phyloP scores from a whole-genome alignment of 2,329 filamentous ascomycete genomes.

The Sordariomycetes sp. region DNA sequence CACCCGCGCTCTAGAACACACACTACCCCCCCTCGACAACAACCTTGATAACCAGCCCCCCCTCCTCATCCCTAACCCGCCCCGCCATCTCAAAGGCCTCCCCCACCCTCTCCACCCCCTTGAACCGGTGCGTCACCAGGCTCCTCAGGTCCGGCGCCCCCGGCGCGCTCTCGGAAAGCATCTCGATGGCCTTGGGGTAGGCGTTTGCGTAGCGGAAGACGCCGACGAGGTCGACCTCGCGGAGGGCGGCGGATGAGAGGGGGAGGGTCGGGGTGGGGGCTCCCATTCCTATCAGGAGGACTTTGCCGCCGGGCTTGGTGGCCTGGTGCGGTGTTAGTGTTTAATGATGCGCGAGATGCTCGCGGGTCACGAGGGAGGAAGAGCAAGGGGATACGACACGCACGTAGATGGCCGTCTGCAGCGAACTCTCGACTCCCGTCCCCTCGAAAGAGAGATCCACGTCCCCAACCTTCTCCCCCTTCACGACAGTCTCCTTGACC shows the following conservation, averaged over 20 bases:
- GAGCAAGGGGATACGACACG: constrained; percentile 11
- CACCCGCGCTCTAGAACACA: no score
- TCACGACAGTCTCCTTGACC: constrained; percentile 21
- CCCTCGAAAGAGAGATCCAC: constrained; percentile 63
- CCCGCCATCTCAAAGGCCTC: constrained; percentile 62
- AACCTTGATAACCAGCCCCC: constrained; percentile 63
- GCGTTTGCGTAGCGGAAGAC: constrained; percentile 67
- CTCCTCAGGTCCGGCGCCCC: constrained; percentile 50
- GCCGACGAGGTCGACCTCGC: constrained; percentile 59
- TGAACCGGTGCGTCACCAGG: constrained; percentile 58
- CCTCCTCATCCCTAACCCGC: constrained; percentile 54
- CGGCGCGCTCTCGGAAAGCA: constrained; percentile 23
- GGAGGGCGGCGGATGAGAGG: constrained; percentile 52
- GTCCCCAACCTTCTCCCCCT: constrained; percentile 40
- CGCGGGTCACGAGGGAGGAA: neutral
- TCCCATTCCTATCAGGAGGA: constrained; percentile 63
- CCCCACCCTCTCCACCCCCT: constrained; percentile 47
- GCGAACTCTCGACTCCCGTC: constrained; percentile 64
- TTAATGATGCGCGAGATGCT: no score
- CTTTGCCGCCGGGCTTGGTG: constrained; percentile 53
- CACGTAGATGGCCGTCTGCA: constrained; percentile 62
- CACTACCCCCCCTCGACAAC: constrained; percentile 31
- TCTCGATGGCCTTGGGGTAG: constrained; percentile 43
- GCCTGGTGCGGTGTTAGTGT: constrained; percentile 19
- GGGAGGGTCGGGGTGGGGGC: constrained; percentile 57